Percentiles rank a stretch among this genome's conserved stretches.
phyloP scores from a whole-genome alignment of 2,329 filamentous ascomycete species.

The Myriosclerotinia curreyana region DNA sequence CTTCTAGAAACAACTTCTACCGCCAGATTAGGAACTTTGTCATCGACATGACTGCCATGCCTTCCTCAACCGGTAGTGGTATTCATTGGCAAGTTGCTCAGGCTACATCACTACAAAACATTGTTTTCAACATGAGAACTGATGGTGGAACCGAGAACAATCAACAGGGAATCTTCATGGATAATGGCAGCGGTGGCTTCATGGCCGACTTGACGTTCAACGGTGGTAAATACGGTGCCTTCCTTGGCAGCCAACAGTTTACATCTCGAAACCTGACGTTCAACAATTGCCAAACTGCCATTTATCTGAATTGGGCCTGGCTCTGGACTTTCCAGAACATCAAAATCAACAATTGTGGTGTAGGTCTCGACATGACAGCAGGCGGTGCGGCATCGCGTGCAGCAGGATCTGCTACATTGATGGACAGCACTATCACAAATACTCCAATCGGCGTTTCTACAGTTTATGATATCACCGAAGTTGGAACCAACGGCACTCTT shows the following conservation, averaged over 20 bases:
- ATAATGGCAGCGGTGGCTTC: conserved; percentile 81
- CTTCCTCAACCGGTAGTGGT: conserved; percentile 58
- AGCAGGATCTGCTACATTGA: conserved; percentile 79
- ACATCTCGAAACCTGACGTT: conserved; percentile 80
- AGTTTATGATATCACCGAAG: conserved; percentile 61
- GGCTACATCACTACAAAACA: conserved; percentile 76
- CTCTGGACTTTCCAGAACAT: conserved; percentile 76
- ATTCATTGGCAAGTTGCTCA: conserved; percentile 88
- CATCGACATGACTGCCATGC: conserved; percentile 69
- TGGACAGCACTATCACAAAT: conserved; percentile 76
- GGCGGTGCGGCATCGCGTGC: conserved; percentile 61
- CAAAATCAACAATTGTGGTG: conserved; percentile 67
- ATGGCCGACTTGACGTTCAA: conserved; percentile 82
- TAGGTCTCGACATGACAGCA: conserved; percentile 76
- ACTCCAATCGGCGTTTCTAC: conserved; percentile 76
- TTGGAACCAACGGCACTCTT: conserved; percentile 73
- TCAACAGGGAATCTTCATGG: conserved; percentile 79
- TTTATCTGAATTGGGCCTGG: conserved; percentile 94
- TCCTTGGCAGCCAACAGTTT: conserved; percentile 84
- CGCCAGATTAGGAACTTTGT: conserved; percentile 78
- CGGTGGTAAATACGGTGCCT: conserved; percentile 73
- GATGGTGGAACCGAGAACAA: conserved; percentile 62
- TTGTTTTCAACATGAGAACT: conserved; percentile 73
- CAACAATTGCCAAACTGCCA: conserved; percentile 76
- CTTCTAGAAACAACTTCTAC: conserved; percentile 66